phyloP scores from a whole-genome alignment of 108 stramenopile species.

The Cyclotella kingstonii region DNA sequence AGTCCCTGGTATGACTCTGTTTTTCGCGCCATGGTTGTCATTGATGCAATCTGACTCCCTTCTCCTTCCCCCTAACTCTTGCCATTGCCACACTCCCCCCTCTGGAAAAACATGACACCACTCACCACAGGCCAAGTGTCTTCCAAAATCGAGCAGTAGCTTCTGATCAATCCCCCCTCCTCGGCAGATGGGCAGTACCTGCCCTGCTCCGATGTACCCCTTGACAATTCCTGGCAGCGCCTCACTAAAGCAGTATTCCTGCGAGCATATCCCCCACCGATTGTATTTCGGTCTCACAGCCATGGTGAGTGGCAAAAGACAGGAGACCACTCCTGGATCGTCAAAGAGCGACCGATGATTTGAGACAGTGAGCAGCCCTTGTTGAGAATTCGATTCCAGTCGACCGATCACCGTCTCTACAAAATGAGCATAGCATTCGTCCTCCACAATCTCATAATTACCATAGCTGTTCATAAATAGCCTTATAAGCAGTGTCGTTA shows the following conservation, averaged over 20 bases:
- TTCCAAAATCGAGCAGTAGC: conserved; percentile 50
- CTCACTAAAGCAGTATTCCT: conserved; percentile 72
- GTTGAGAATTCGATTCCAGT: neutral
- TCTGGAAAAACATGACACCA: conserved; percentile 79
- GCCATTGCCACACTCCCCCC: conserved; percentile 67
- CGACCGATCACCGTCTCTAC: conserved; percentile 15
- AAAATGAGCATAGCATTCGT: conserved; percentile 36
- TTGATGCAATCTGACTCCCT: conserved; percentile 3
- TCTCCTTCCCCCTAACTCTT: conserved; percentile 47
- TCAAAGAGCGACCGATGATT: conserved; percentile 68
- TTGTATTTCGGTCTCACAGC: conserved; percentile 51
- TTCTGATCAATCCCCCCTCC: conserved; percentile 63
- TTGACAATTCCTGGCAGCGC: conserved; percentile 36
- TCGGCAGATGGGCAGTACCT: conserved; percentile 61
- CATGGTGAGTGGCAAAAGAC: conserved; percentile 48
- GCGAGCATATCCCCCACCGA: conserved; percentile 64
- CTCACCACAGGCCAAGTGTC: conserved; percentile 53
- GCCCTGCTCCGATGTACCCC: conserved; percentile 63
- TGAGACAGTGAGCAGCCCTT: conserved; percentile 59
- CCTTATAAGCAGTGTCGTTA: conserved; percentile 45
- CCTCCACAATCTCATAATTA: conserved; percentile 24
- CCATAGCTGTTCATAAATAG: conserved; percentile 49
- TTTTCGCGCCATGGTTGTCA: neutral
- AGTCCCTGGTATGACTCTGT: conserved; percentile 28
- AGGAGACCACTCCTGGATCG: conserved; percentile 60